Percentiles rank a stretch among this genome's conserved stretches.
Conservation (phyloP, 2,329 filamentous ascomycete species). For the Beauveria australis region DNA sequence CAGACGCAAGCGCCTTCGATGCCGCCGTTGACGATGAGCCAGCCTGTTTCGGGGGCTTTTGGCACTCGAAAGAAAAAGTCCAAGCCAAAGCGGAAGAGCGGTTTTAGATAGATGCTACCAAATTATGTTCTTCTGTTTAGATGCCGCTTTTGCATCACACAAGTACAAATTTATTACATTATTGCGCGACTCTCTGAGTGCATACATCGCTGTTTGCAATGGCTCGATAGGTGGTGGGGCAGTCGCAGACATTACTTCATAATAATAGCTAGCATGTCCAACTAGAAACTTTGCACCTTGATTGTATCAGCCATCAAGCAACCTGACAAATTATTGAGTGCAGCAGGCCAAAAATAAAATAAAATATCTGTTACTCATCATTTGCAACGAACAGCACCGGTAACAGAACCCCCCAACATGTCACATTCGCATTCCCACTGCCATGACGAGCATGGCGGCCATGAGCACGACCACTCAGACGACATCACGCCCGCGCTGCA, state of each 20-base stretch:
- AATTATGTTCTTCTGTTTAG: background rate
- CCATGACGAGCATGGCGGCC: slow-evolving; percentile 42
- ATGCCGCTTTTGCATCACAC: background rate
- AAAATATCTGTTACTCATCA: background rate
- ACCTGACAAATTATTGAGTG: background rate
- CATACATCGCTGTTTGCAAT: background rate
- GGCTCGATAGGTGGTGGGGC: background rate
- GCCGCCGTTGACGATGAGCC: slow-evolving; percentile 35
- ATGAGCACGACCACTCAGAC: slow-evolving; percentile 77
- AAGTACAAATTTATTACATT: background rate
- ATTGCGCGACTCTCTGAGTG: background rate
- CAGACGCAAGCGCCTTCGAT: slow-evolving; percentile 23
- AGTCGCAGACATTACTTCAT: background rate
- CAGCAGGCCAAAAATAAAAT: background rate
- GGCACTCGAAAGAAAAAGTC: slow-evolving; percentile 34
- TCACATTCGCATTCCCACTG: slow-evolving; percentile 38
- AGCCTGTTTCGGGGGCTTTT: slow-evolving; percentile 37
- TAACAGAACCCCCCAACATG: background rate
- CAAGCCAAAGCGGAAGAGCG: slow-evolving; percentile 12
- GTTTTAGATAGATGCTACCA: slow-evolving; percentile 4
- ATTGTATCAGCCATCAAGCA: background rate
- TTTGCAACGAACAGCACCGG: background rate
- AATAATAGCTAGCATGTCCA: background rate
- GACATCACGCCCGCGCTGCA: slow-evolving; percentile 89
- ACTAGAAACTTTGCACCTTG: background rate